Evolutionary conservation across 192 early-diverging fungal species (phyloP).

Genomic region (Coemansia sp.): DNA sequence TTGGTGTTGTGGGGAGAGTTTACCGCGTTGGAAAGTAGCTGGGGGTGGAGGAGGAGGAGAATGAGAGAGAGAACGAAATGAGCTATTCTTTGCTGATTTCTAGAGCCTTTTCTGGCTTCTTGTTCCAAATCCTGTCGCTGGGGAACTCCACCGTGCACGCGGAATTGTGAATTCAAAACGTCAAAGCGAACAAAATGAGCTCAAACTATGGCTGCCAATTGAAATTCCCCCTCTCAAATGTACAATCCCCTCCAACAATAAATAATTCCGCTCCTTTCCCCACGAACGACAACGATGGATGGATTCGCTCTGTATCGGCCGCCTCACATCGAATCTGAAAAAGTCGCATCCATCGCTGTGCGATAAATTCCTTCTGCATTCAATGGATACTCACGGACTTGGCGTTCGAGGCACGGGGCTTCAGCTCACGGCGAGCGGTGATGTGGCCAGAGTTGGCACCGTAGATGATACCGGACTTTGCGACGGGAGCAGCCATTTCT

Average conservation of each 20-base stretch:
- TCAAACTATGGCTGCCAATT: too few relatives aligned
- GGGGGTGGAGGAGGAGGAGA: too few relatives aligned
- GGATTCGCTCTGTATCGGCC: background rate
- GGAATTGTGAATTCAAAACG: background rate
- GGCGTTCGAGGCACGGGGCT: conserved; percentile 30
- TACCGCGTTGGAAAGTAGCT: too few relatives aligned
- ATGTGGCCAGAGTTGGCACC: conserved; percentile 95
- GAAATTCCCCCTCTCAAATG: background rate
- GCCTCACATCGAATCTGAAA: background rate
- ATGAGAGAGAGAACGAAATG: too few relatives aligned
- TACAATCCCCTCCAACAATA: background rate
- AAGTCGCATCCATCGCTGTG: conserved; percentile 3
- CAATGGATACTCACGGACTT: conserved; percentile 42
- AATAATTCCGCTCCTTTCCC: background rate
- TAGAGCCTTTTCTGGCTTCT: too few relatives aligned
- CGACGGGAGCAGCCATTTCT: conserved; percentile 60
- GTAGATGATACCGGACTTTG: conserved; percentile 81
- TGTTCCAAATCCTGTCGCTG: too few relatives aligned
- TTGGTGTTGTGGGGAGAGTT: too few relatives aligned
- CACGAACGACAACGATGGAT: background rate
- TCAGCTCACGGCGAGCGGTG: conserved; percentile 63
- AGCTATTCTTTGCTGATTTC: too few relatives aligned
- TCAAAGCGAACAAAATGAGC: too few relatives aligned
- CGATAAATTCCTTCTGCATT: background rate
- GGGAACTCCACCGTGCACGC: background rate